Conservation (phyloP, 2,329 filamentous ascomycete genomes). For the Phaeosphaeriaceae sp. region DNA sequence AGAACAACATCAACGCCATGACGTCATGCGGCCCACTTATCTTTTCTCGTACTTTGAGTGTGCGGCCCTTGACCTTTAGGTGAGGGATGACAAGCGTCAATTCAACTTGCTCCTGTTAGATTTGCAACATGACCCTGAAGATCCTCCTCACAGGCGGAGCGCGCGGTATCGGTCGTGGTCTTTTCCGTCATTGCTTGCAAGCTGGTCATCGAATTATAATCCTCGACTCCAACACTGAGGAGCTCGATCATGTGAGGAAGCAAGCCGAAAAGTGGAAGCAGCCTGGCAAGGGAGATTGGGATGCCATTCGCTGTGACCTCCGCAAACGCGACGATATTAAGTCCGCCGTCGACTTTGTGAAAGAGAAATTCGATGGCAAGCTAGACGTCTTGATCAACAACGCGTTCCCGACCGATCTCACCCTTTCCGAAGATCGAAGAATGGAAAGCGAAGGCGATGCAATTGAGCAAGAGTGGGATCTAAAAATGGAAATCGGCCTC, state of each 20-base stretch:
- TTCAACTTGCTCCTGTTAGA: neutral
- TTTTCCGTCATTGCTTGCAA: slow-evolving; percentile 52
- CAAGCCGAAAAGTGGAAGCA: slow-evolving; percentile 36
- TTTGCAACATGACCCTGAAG: slow-evolving; percentile 18
- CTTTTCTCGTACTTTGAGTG: too few relatives aligned
- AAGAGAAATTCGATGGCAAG: slow-evolving; percentile 42
- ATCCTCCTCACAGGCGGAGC: slow-evolving; percentile 53
- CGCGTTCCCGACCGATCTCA: slow-evolving; percentile 39
- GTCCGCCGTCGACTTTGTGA: slow-evolving; percentile 44
- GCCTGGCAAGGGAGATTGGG: slow-evolving; percentile 18
- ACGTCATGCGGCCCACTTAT: neutral
- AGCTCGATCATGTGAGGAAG: slow-evolving; percentile 47
- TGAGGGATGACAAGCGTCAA: too few relatives aligned
- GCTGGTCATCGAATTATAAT: slow-evolving; percentile 55
- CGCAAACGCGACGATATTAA: slow-evolving; percentile 48
- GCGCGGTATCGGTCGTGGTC: slow-evolving; percentile 55
- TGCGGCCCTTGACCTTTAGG: too few relatives aligned
- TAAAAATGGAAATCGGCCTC: slow-evolving; percentile 41
- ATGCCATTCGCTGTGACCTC: slow-evolving; percentile 47
- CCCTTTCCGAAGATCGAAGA: slow-evolving; percentile 27
- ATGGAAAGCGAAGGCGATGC: slow-evolving; percentile 42
- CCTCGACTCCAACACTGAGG: slow-evolving; percentile 52
- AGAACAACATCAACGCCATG: neutral
- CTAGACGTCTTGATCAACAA: slow-evolving; percentile 47
- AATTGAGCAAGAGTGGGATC: slow-evolving; percentile 44